A percentile compares a stretch with the other conserved stretches of the same genome.
Conservation (phyloP, 371 early-diverging fungal species). For the Syncephalis fuscata region DNA sequence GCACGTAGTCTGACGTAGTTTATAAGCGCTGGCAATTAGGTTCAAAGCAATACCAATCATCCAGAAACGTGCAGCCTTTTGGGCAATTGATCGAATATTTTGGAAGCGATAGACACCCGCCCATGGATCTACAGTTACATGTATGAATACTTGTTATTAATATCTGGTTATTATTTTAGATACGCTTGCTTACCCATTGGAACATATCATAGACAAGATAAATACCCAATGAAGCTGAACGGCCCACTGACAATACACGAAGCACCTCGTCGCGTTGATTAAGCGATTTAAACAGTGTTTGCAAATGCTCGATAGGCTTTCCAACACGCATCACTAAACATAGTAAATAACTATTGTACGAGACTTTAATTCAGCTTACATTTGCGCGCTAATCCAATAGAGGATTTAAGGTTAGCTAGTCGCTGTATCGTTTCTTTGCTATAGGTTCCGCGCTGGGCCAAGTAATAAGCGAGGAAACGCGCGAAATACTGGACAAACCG, state of each 20-base stretch:
- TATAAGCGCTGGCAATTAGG: conserved; percentile 31
- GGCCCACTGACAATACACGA: conserved; percentile 19
- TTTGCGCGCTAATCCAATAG: conserved; percentile 41
- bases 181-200: conserved; percentile 23
- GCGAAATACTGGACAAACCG: conserved; percentile 60
- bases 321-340: conserved; percentile 21
- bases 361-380: conserved; percentile 11
- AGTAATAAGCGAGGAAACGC: conserved; percentile 39
- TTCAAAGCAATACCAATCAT: conserved; percentile 35
- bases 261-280: conserved; percentile 25
- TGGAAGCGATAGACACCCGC: conserved; percentile 28
- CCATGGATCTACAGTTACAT: conserved; percentile 18
- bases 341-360: conserved; percentile 7
- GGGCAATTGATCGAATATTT: conserved; percentile 25
- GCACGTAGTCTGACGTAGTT: conserved; percentile 27
- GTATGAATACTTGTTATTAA: conserved; percentile 4
- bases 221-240: conserved; percentile 25
- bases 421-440: conserved; percentile 26
- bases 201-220: conserved; percentile 35
- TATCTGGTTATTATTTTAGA: too few relatives aligned
- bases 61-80: conserved; percentile 38
- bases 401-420: conserved; percentile 28
- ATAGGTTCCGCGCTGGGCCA: conserved; percentile 20
- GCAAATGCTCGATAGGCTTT: conserved; percentile 39
- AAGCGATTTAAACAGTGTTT: conserved; percentile 25